A percentile compares a stretch with the other conserved stretches of the same genome.
phyloP scores from a whole-genome alignment of 2,329 filamentous ascomycete genomes.

The Penicillium sp. region DNA sequence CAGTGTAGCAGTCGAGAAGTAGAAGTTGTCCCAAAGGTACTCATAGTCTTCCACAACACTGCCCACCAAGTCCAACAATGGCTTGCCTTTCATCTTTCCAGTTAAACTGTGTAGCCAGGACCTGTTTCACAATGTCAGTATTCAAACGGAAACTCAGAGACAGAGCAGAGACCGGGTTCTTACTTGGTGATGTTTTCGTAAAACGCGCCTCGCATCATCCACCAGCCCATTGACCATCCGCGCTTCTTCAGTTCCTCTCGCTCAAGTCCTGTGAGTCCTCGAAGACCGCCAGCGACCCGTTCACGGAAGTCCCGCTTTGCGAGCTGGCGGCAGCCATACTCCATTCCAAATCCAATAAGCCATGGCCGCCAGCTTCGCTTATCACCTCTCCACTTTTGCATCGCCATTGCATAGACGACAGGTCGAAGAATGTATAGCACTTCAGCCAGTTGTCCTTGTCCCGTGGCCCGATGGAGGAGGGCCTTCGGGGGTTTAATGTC shows the following conservation, averaged over 20 bases:
- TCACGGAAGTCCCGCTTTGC: slow-evolving; percentile 64
- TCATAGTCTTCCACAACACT: slow-evolving; percentile 94
- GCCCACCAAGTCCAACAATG: slow-evolving; percentile 75
- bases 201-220: slow-evolving; percentile 93
- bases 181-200: slow-evolving; percentile 84
- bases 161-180: slow-evolving; percentile 19
- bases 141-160: background rate
- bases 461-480: slow-evolving; percentile 69
- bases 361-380: slow-evolving; percentile 87
- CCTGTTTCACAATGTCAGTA: slow-evolving; percentile 37
- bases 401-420: slow-evolving; percentile 77
- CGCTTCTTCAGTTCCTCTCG: slow-evolving; percentile 84
- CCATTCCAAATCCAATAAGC: slow-evolving; percentile 79
- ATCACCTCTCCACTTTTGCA: slow-evolving; percentile 69
- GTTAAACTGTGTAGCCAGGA: slow-evolving; percentile 67
- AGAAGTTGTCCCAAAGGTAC: slow-evolving; percentile 97
- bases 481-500: slow-evolving; percentile 91
- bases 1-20: slow-evolving; percentile 69
- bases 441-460: slow-evolving; percentile 81
- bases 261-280: slow-evolving; percentile 78
- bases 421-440: slow-evolving; percentile 88
- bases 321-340: slow-evolving; percentile 85
- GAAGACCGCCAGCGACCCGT: slow-evolving; percentile 65
- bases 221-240: slow-evolving; percentile 91
- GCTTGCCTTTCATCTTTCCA: slow-evolving; percentile 65